Conservation (phyloP, 1,284 basidiomycete species). For the Leccinum ponderosum region DNA sequence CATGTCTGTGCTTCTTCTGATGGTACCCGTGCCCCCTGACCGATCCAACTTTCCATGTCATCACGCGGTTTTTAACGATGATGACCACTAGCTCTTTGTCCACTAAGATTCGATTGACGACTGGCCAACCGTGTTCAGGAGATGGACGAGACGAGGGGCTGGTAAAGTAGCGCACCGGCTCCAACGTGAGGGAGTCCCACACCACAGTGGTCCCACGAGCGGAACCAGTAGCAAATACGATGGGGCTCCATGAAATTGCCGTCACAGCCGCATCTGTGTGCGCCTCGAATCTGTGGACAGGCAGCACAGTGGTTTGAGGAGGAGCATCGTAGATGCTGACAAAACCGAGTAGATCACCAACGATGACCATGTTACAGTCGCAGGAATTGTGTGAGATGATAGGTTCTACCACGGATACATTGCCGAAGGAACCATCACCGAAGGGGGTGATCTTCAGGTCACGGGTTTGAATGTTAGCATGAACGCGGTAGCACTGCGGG, state of each 20-base stretch:
- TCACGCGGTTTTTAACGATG: conserved; percentile 60
- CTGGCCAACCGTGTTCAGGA: conserved; percentile 41
- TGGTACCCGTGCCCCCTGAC: conserved; percentile 24
- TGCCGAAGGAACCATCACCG: conserved; percentile 52
- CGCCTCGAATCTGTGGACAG: conserved; percentile 55
- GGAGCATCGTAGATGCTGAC: conserved; percentile 53
- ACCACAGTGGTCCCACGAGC: conserved; percentile 61
- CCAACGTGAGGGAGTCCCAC: conserved; percentile 69
- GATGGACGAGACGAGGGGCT: conserved; percentile 44
- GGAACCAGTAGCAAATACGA: conserved; percentile 63
- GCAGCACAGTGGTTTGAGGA: conserved; percentile 23
- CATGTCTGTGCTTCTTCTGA: conserved; percentile 21
- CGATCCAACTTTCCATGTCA: conserved; percentile 69
- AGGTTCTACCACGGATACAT: conserved; percentile 47
- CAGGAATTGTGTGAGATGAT: conserved; percentile 40
- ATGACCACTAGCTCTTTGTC: conserved; percentile 65
- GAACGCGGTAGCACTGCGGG: conserved; percentile 47
- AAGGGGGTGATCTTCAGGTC: conserved; percentile 44
- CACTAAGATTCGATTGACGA: conserved; percentile 64
- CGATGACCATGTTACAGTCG: conserved; percentile 52
- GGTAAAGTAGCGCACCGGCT: conserved; percentile 53
- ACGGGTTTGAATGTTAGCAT: conserved; percentile 35
- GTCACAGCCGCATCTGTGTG: conserved; percentile 60
- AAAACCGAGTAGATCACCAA: conserved; percentile 59
- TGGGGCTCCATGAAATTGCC: conserved; percentile 59